Base-by-base conservation (phyloP, 805 yeast species). In the Ogataea methanolica region DNA sequence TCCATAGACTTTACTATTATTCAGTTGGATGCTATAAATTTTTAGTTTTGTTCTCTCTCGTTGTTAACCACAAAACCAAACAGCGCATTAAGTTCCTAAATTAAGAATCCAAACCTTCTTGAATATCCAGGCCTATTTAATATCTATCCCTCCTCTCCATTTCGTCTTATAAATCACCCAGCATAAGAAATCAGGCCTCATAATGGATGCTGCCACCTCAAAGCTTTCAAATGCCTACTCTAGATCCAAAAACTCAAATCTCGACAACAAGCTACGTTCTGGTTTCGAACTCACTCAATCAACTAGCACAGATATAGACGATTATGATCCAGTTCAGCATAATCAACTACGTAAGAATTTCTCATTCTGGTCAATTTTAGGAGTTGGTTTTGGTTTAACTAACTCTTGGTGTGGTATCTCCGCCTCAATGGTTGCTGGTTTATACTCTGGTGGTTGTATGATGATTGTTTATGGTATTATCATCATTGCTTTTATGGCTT, bases 381-480 rank as follows among this genome's bases (percentile, higher is more conserved):
- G 83, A 44, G 78, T 79, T 33, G 83, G 83, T 9, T 80, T 79
- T 53, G 83, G 83, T 14, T 61, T 80, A 38, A 79, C 83, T 15
- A 79, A 78, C 58, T 77, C 83, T 1, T 80, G 85, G 84, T 73
- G 75, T 49, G 84, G 84, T 46, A 74, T 80, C 21, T 73, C 82
- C 12, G 80, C 83, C 4, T 71, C 82, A 2, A 66, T 79, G 51
- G 70, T 75, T 36, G 70, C 81, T 5, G 82, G 83, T 53, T 75
- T 80, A 34, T 64, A 72, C 19, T 70, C 79, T 43, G 84, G 85
- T 52, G 84, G 85, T 4, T 83, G 84, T 19, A 66, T 78, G 69
- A 59, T 76, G 55, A 74, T 79, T 48, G 70, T 79, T 17, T 80
- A 79, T 36, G 85, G 85, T 41, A 73, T 79, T 46, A 61, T 79